These are phyloP conservation scores for Termitomyces sp. DNA, from an alignment of 768 basidiomycete species.

Conservation along the genomic window DNA sequence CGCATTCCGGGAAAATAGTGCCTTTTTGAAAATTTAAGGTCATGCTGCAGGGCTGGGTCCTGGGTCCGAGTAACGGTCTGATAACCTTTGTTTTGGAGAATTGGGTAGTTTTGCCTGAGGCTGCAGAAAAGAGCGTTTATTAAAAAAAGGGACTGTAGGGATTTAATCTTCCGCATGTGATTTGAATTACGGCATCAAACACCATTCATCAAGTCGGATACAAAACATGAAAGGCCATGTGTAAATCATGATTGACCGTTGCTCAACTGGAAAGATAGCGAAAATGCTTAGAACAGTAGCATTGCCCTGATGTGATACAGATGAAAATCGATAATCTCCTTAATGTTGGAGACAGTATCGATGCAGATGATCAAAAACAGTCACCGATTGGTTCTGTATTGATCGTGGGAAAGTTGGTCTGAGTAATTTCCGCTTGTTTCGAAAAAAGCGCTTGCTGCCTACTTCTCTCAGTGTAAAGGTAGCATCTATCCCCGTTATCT, in stretches of 20 bases:
- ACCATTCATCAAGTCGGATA: constrained; percentile 2
- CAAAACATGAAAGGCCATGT: neutral
- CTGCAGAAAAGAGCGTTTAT: neutral
- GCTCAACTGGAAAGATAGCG: neutral
- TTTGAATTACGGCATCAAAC: neutral
- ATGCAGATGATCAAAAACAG: constrained; percentile 8
- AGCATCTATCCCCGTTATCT: constrained; percentile 8
- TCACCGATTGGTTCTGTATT: constrained; percentile 2
- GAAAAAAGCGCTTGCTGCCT: constrained; percentile 12
- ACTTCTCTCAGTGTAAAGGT: neutral
- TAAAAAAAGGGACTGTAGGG: no score
- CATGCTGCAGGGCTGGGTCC: no score
- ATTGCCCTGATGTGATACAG: constrained; percentile 7
- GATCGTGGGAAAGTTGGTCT: constrained; percentile 13
- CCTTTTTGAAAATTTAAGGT: no score
- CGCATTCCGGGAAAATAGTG: neutral
- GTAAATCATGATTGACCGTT: neutral
- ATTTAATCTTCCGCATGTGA: neutral
- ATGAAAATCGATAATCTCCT: constrained; percentile 7
- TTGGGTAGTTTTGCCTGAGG: neutral
- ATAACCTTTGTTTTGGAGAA: neutral
- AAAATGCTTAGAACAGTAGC: neutral
- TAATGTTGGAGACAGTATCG: neutral
- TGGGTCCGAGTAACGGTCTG: no score
- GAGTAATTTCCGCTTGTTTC: constrained; percentile 15